Percentiles rank a stretch among this genome's conserved stretches.
These are phyloP conservation scores for Pythium scleroteichum DNA, from an alignment of 352 stramenopile species.

Conservation along the genomic window DNA sequence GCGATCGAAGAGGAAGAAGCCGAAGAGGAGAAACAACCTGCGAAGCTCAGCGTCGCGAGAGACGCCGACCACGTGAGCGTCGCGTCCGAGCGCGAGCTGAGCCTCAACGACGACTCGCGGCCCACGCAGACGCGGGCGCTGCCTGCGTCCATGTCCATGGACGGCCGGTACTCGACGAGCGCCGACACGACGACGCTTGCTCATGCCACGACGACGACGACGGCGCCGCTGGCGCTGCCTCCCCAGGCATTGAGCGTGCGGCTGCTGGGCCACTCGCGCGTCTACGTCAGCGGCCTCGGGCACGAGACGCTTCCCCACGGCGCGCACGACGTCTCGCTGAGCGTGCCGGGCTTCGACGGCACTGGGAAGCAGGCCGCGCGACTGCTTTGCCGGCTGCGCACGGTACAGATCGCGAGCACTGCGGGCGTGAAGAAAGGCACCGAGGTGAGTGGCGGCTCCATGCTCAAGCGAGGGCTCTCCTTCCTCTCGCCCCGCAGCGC, in stretches of 20 bases:
- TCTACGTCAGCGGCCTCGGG: conserved; percentile 31
- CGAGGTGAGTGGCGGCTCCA: conserved; percentile 16
- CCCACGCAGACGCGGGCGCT: conserved; percentile 20
- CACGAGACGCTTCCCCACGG: neutral
- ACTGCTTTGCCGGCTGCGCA: conserved; percentile 19
- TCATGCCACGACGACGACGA: conserved; percentile 5
- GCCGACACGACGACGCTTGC: conserved; percentile 14
- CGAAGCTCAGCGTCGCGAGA: conserved; percentile 4
- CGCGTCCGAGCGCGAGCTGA: conserved; percentile 15
- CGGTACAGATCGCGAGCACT: neutral
- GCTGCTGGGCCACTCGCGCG: conserved; percentile 33
- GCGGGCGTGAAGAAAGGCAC: neutral
- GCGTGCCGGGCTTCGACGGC: conserved; percentile 22
- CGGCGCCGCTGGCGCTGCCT: conserved; percentile 20
- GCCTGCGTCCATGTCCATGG: conserved; percentile 26
- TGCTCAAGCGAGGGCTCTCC: conserved; percentile 18
- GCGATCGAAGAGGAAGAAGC: conserved; percentile 10
- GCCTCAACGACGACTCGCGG: conserved; percentile 20
- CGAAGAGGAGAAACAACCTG: neutral
- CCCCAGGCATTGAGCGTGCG: conserved; percentile 22
- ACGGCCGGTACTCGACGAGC: conserved; percentile 19
- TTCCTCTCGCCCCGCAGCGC: conserved; percentile 17
- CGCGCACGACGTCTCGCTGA: conserved; percentile 10
- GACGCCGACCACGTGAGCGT: conserved; percentile 14
- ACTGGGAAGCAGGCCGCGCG: conserved; percentile 28